Base-by-base conservation (phyloP, 257 asterid species). In the Perilla frutescens region DNA sequence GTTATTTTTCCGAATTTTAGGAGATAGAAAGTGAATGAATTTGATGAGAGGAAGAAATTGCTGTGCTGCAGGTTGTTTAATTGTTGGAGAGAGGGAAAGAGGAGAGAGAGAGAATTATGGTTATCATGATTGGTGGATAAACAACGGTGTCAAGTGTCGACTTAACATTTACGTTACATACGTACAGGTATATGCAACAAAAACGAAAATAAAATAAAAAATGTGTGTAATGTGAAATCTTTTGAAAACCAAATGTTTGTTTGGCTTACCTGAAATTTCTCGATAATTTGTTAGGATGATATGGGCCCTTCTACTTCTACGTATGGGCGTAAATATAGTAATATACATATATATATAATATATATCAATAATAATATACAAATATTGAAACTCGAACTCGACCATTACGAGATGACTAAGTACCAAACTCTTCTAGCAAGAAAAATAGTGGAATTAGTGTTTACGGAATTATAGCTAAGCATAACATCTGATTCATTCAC, bases 261-360 rank as follows among this genome's bases (percentile, higher is more conserved):
- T 72, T 7, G 77, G 71, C 71, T 62, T 51, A 26, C 71, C 77
- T 39, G 34, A 62, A 62, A 50, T 72, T 55, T 62, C 71, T 72
- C 70, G 39, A 14, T 7, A 72, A 29, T 70, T 70, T 20, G 41
- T 69, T 55, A 34, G 55, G 40, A 11, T 8, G 14, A n/a, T 8
- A 31, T 44, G 20, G 53, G 8, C 39, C 32, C 2, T 65, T 45
- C 12, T 29, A 20, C 26, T 62, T 39, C 47, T 44, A 40, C 8
- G 40, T 47, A 62, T 62, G 68, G 68, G 54, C 54, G 20, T 15
- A 15, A 41, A 37, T 7, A 61, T 65, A 64, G 15, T 3, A 62
- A 3, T 8, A n/a, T n/a, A n/a, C n/a, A n/a, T n/a, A n/a, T n/a
- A n/a, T n/a, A n/a, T n/a, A n/a, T 3, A 62, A 3, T 8, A 61